Evolutionary conservation across 148 eudicot species (phyloP), one percentile per base, ranked within the genome.

Genomic region (Chenopodium berlandieri): DNA sequence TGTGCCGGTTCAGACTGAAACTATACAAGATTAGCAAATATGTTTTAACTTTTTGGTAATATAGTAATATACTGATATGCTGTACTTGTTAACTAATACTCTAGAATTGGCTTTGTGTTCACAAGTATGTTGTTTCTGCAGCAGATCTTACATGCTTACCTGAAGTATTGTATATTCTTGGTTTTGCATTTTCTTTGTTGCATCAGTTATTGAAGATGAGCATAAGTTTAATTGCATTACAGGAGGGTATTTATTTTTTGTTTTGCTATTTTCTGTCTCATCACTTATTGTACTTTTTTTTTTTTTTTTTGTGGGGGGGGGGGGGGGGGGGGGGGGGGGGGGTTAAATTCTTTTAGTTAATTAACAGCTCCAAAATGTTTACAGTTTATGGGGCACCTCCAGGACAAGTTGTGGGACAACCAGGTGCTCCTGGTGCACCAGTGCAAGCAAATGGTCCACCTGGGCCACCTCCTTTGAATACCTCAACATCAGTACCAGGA

Each of bases 381-480:
- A 27, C 27, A 27, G 95, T 79, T 34, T 92, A 88, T 71, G 83
- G 83, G 16, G 27, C 83, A 66, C 82, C 81, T 78, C 91, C 92
- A 16, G 78, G 73, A 27, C 92, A 88, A 40, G 82, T 88, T 82
- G 75, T 83, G 4, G 87, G 81, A 68, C 90, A 90, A 73, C 89
- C 89, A 3, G 92, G 90, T 86, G 86, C 86, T 47, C 89, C 94
- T n/a, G 92, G 90, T 31, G 70, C 88, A 74, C 89, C 93, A 37
- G 60, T 64, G 67, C 92, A 88, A 80, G 25, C 78, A 78, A 87
- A 86, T 74, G 86, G 89, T 46, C 86, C 25, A 5, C 89, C 88
- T 30, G 85, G 86, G 71, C 90, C 87, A 17, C 91, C 91, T 66
- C 66, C 89, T 30, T 60, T 80, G 84, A 81, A 56, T 71, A 80